A percentile compares a stretch with the other conserved stretches of the same genome.
phyloP scores from a whole-genome alignment of 140 eudicot genomes.

The Cichorium intybus region DNA sequence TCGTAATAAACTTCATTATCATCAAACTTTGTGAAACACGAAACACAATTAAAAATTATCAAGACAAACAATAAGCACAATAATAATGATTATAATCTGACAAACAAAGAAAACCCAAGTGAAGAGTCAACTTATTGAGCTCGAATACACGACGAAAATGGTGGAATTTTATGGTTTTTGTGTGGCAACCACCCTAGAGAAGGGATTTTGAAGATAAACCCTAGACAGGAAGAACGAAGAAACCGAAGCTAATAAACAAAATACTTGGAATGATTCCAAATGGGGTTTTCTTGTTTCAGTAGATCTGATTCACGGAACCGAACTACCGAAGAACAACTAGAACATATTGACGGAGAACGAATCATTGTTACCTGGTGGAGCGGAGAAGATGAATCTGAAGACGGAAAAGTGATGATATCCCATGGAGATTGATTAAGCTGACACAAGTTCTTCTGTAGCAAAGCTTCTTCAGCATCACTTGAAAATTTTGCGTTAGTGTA shows the following conservation, averaged over 20 bases:
- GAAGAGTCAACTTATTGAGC: slow-evolving; percentile 16
- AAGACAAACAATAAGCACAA: slow-evolving; percentile 7
- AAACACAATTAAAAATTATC: background rate
- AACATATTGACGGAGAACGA: background rate
- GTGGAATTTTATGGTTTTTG: slow-evolving; percentile 11
- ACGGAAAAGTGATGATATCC: slow-evolving; percentile 45
- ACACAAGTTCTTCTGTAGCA: slow-evolving; percentile 27
- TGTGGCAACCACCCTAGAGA: too few relatives aligned
- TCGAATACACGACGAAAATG: slow-evolving; percentile 21
- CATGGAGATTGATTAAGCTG: slow-evolving; percentile 60
- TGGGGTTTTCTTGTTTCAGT: slow-evolving; percentile 26
- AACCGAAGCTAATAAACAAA: slow-evolving; percentile 14
- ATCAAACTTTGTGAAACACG: slow-evolving; percentile 20
- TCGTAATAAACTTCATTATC: slow-evolving; percentile 8
- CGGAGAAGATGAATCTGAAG: slow-evolving; percentile 32
- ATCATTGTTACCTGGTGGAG: slow-evolving; percentile 15
- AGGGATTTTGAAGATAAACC: slow-evolving; percentile 40
- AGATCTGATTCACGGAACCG: slow-evolving; percentile 13
- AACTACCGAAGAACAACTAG: slow-evolving; percentile 13
- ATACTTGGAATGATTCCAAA: slow-evolving; percentile 19
- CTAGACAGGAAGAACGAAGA: too few relatives aligned
- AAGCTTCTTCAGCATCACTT: slow-evolving; percentile 12
- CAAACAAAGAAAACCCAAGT: slow-evolving; percentile 24
- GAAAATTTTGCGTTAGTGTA: slow-evolving; percentile 22
- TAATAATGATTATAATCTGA: slow-evolving; percentile 7